Evolutionary conservation across 2,329 filamentous ascomycete species (phyloP).

Genomic region (Aspergillus spinulosporus): DNA sequence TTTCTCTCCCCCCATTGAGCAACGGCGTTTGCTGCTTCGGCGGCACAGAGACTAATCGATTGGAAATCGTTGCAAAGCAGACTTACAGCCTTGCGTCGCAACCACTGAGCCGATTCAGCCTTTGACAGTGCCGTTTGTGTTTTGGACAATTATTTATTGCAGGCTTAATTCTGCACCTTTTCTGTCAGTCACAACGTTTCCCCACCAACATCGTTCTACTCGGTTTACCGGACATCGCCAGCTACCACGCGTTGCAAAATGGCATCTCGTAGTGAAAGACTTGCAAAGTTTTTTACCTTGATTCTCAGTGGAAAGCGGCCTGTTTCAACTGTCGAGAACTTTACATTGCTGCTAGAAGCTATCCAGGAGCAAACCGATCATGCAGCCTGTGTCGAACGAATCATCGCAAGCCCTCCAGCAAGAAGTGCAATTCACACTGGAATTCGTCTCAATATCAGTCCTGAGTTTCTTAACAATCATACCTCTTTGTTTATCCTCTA

Average conservation of each 20-base stretch:
- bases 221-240: background rate
- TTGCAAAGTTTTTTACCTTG: constrained; percentile 43
- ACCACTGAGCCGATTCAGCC: constrained; percentile 1
- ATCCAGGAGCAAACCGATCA: constrained; percentile 46
- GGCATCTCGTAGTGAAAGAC: constrained; percentile 24
- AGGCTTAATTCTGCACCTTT: background rate
- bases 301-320: constrained; percentile 43
- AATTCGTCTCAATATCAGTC: constrained; percentile 47
- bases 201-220: background rate
- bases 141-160: background rate
- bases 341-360: constrained; percentile 52
- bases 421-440: constrained; percentile 41
- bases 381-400: constrained; percentile 42
- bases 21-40: background rate
- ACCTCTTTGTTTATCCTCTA: constrained; percentile 39
- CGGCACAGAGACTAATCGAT: constrained; percentile 1
- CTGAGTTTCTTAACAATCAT: constrained; percentile 46
- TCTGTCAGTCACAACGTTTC: background rate
- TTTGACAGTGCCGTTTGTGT: background rate
- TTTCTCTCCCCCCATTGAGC: background rate
- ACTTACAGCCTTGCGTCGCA: background rate
- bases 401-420: constrained; percentile 39
- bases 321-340: constrained; percentile 42
- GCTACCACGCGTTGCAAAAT: background rate
- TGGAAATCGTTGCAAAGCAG: background rate